phyloP scores from a whole-genome alignment of 2,329 filamentous ascomycete species.

The Coniochaeta prunicola region DNA sequence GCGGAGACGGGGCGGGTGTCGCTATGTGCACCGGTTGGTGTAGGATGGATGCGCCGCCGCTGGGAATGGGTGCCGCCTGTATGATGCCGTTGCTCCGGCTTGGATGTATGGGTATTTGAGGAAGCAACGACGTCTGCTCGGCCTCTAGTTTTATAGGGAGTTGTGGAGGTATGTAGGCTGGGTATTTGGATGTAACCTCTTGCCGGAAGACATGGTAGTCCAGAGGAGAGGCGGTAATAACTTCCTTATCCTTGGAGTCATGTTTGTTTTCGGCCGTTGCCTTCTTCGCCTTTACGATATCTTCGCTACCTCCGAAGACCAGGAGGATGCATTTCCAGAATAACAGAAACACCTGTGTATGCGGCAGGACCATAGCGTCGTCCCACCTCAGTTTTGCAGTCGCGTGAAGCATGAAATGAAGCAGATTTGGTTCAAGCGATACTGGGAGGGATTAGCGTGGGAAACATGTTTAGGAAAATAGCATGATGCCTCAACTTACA shows the following conservation, averaged over 20 bases:
- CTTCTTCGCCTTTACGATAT: constrained; percentile 67
- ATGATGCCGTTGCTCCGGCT: constrained; percentile 58
- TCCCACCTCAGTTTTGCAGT: constrained; percentile 68
- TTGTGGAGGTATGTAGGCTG: constrained; percentile 85
- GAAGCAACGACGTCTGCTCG: constrained; percentile 85
- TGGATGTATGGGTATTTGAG: constrained; percentile 71
- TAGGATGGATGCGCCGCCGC: constrained; percentile 69
- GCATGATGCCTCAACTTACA: constrained; percentile 28
- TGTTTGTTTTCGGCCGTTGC: constrained; percentile 56
- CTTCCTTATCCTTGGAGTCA: constrained; percentile 59
- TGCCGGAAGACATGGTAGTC: constrained; percentile 96
- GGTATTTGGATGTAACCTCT: constrained; percentile 96
- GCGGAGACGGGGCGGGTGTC: constrained; percentile 93
- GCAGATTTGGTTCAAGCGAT: constrained; percentile 56
- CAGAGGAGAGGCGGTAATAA: constrained; percentile 86
- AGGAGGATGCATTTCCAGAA: constrained; percentile 90
- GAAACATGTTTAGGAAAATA: constrained; percentile 13
- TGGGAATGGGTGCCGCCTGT: constrained; percentile 47
- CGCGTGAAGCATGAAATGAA: constrained; percentile 64
- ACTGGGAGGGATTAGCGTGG: constrained; percentile 26
- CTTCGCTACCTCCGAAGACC: constrained; percentile 70
- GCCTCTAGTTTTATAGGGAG: constrained; percentile 78
- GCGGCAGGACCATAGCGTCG: constrained; percentile 52
- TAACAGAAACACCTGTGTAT: constrained; percentile 69
- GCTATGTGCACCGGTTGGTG: constrained; percentile 97